These are phyloP conservation scores for Priceomyces haplophilus DNA, from an alignment of 805 yeast genomes.

Conservation along the genomic window DNA sequence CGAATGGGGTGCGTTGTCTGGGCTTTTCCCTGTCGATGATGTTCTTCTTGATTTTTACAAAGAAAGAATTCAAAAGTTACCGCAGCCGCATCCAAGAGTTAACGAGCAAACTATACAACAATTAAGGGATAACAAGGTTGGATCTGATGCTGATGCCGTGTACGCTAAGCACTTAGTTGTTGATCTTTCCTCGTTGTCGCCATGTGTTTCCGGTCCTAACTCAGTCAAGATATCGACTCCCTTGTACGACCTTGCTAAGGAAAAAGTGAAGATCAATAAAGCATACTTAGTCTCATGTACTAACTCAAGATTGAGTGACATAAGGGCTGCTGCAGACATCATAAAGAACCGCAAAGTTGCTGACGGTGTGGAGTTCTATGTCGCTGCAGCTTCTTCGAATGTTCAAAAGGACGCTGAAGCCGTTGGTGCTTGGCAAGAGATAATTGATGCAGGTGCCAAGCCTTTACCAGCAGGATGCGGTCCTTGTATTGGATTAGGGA, in stretches of 20 bases:
- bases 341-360: constrained; percentile 81
- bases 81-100: constrained; percentile 81
- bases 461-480: constrained; percentile 99
- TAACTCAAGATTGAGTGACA: constrained; percentile 88
- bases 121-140: constrained; percentile 41
- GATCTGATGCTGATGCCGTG: constrained; percentile 72
- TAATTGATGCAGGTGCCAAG: constrained; percentile 89
- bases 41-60: constrained; percentile 76
- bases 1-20: constrained; percentile 98
- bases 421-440: constrained; percentile 86
- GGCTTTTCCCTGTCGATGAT: constrained; percentile 93
- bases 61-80: constrained; percentile 52
- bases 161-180: constrained; percentile 87
- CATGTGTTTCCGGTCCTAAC: constrained; percentile 94
- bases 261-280: constrained; percentile 79
- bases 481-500: constrained; percentile 97
- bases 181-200: constrained; percentile 77
- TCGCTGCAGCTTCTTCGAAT: constrained; percentile 94
- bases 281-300: constrained; percentile 98
- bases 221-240: constrained; percentile 90
- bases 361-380: constrained; percentile 88
- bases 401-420: constrained; percentile 92
- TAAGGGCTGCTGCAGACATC: constrained; percentile 90
- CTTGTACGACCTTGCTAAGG: constrained; percentile 65
- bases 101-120: constrained; percentile 56